phyloP scores from a whole-genome alignment of 495 filamentous ascomycete genomes.

The Podospora tetraspora region DNA sequence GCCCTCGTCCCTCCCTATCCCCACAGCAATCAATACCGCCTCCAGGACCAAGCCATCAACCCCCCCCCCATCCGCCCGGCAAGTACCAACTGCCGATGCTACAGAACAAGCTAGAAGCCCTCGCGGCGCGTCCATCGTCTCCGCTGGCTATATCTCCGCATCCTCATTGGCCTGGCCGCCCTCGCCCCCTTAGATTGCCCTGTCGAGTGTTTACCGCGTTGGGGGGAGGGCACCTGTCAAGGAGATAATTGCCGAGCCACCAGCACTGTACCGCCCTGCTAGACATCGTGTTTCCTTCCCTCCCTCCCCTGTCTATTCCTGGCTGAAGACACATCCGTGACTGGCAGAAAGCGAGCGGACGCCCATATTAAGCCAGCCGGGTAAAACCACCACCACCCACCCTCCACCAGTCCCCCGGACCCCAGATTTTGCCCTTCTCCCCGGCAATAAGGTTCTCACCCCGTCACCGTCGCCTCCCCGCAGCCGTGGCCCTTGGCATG shows the following conservation, averaged over 20 bases:
- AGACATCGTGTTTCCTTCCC: background rate
- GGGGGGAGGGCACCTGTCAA: background rate
- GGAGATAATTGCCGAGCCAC: constrained; percentile 30
- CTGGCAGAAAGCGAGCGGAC: background rate
- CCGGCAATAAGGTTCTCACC: background rate
- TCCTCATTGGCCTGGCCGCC: constrained; percentile 33
- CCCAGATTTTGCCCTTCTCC: background rate
- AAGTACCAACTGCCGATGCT: constrained; percentile 41
- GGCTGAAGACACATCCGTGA: background rate
- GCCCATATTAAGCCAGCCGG: background rate
- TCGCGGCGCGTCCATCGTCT: constrained; percentile 13
- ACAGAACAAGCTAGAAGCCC: constrained; percentile 33
- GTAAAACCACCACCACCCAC: background rate
- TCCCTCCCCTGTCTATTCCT: background rate
- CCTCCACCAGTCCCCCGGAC: background rate
- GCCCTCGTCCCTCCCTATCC: background rate
- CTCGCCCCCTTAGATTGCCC: constrained; percentile 31
- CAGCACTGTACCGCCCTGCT: too few relatives aligned
- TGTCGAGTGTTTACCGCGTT: constrained; percentile 30
- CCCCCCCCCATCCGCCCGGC: constrained; percentile 2
- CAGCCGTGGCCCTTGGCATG: background rate
- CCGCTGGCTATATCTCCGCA: constrained; percentile 33
- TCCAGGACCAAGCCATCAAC: background rate
- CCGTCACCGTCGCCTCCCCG: background rate
- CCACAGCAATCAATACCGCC: constrained; percentile 12